Base-by-base conservation (phyloP, 345 rosid species). In the Gynandropsis gynandra region DNA sequence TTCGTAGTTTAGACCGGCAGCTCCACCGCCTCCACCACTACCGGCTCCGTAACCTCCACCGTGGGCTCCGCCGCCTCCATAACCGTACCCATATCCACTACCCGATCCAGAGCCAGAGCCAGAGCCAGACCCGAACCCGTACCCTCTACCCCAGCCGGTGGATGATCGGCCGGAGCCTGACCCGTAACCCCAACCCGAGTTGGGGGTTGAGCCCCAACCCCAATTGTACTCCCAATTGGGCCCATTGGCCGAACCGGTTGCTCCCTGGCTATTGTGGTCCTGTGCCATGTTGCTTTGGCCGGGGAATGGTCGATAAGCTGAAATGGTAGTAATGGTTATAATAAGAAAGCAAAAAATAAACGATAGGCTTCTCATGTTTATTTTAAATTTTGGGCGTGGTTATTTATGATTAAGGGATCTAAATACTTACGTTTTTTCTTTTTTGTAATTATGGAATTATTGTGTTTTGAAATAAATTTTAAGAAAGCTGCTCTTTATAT, bases 201-300 rank as follows among this genome's bases (percentile, higher is more conserved):
- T 67, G 5, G 97, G 97, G 46, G 71, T 59, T 0, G 95, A 86
- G 0, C 95, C 97, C 94, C 84, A 86, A 0, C 90, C 94, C 94
- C 97, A 89, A 18, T 36, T 83, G 66, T 70, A 86, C 48, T 74
- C 88, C 81, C 81, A 79, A 62, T 81, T 83, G 14, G 95, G 82
- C 7, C 90, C 90, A 42, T 75, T 90, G 29, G 60, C 88, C 0
- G 95, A 81, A 45, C 88, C 93, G 50, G 46, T 67, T 16, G 64
- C 83, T 4, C 95, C 89, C 5, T 74, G 12, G 12, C 75, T 56
- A 52, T 62, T 54, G 9, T 67, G 73, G 6, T 56, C 60, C 4
- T 73, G 66, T 31, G 54, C 27, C 55, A 58, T 52, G 64, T 58
- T 53, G 33, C 35, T 15, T 47, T 5, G 69, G 52, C 59, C 63